Conservation (phyloP, 2,329 filamentous ascomycete species). For the Ophiocordyceps unilateralis region DNA sequence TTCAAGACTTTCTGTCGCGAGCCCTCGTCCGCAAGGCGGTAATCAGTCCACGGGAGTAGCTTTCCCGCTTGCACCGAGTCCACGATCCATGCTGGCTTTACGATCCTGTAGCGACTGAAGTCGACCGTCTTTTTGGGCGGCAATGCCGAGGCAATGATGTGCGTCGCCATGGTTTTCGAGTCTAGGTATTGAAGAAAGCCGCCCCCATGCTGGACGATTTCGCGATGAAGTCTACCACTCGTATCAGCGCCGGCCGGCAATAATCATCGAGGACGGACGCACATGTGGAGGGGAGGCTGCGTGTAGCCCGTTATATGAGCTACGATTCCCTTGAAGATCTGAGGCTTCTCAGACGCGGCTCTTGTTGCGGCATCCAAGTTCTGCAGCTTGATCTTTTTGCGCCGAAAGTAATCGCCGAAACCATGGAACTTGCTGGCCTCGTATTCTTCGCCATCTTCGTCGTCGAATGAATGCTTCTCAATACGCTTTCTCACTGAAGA, state of each 20-base stretch:
- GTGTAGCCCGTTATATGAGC: conserved; percentile 93
- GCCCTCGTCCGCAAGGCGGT: conserved; percentile 72
- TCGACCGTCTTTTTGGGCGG: conserved; percentile 89
- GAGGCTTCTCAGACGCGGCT: conserved; percentile 50
- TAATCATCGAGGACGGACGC: conserved; percentile 6
- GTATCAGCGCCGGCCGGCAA: conserved; percentile 4
- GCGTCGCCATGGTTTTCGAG: conserved; percentile 84
- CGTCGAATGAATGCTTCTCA: conserved; percentile 51
- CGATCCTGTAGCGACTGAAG: conserved; percentile 73
- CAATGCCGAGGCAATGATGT: conserved; percentile 81
- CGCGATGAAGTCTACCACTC: conserved; percentile 44
- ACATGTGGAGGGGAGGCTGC: conserved; percentile 75
- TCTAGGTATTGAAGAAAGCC: conserved; percentile 90
- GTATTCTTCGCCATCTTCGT: conserved; percentile 85
- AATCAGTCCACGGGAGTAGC: conserved; percentile 71
- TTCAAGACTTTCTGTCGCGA: conserved; percentile 62
- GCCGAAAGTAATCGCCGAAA: conserved; percentile 79
- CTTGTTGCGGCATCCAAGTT: conserved; percentile 79
- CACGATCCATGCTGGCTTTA: conserved; percentile 86
- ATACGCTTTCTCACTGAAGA: conserved; percentile 43
- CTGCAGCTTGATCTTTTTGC: conserved; percentile 94
- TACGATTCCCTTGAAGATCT: conserved; percentile 80
- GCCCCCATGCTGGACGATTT: conserved; percentile 87
- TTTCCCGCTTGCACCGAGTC: conserved; percentile 73
- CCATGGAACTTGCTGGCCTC: conserved; percentile 73